Evolutionary conservation across 352 stramenopile species (phyloP), one percentile per base, ranked within the genome.

Genomic region (Phytophthora citricola): DNA sequence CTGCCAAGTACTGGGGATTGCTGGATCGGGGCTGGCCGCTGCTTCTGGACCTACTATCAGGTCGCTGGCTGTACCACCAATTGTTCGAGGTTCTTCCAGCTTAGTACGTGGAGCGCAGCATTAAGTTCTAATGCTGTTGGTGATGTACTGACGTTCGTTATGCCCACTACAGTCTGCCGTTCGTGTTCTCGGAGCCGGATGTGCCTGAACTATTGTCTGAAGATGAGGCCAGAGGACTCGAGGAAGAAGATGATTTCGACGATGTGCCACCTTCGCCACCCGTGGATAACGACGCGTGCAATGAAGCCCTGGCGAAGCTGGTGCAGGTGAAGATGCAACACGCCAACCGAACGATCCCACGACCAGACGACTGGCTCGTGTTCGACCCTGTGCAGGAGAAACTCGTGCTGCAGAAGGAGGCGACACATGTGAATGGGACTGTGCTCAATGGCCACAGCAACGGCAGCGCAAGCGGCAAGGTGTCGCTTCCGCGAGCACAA

Each of bases 361-460:
- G 83, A 14, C 81, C 82, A 4, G 85, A 91, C 45, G 73, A 86
- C 39, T 93, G 85, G 85, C 76, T 93, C 32, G 85, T 93, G 65
- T 93, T 90, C 17, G 85, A 93, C 29, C 85, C 85, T 2, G 63
- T 86, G 29, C 65, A 81, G 32, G 75, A 83, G n/a, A 64, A 78
- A 20, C 70, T 93, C 27, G 81, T 91, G 43, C 62, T 83, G 32
- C 80, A 89, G 38, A 91, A 91, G 57, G 58, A 75, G 11, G 48
- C 40, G 15, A 47, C 34, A 31, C 29, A 45, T 39, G 43, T 22
- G 24, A 69, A 65, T 26, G 55, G 34, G 31, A 68, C 7, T 44
- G 65, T 26, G 8, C 22, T 34, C 17, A 74, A 71, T 40, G 57
- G 36, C 27, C 45, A 62, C 24, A 43, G 17, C n/a, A 63, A 68